Base-by-base conservation (phyloP, 2,329 filamentous ascomycete species). In the Pyrenophora teres region DNA sequence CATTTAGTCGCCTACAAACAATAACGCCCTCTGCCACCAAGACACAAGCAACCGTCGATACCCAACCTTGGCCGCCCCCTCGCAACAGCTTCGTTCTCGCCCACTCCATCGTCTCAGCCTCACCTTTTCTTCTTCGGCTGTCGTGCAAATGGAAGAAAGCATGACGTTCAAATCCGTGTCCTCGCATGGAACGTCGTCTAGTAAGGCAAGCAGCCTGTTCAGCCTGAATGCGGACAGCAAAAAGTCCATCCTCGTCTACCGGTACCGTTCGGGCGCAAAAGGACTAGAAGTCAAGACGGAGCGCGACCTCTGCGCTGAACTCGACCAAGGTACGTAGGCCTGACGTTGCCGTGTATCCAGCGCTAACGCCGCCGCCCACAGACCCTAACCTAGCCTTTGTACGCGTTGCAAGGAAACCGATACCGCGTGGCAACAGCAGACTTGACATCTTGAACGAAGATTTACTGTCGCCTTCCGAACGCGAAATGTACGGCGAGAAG, bases 401-500 rank as follows among this genome's bases (percentile, higher is more conserved):
- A 43, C 77, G 78, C 60, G 76, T 78, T 35, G 78, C 78, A 18
- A 73, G 68, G 59, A 80, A 79, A 58, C 64, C 65, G 33, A 79
- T 81, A 35, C 77, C 78, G 4, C 74, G 78, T 38, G 70, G 73
- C 52, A 74, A 76, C 58, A 77, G 75, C 27, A 74, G 76, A 45
- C 59, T 81, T 25, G 77, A 80, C 53, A 73, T 81, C 31, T 70
- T 72, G 54, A 72, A 73, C 45, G 76, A 79, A 57, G 78, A 80
- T 55, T 72, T 80, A 21, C 59, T 72, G 36, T 42, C 63, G 45
- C 68, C 69, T 8, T 64, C 69, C 16, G 72, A 75, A 49, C 62
- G 67, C 31, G 58, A 68, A 27, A 63, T 62, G 50, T 78, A 74
- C 57, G 67, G 73, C 38, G 74, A 78, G 50, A 74, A 75, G 56